Percentiles rank a stretch among this genome's conserved stretches.
Conservation (phyloP, 108 stramenopile species). For the Skeletonema marinoi region DNA sequence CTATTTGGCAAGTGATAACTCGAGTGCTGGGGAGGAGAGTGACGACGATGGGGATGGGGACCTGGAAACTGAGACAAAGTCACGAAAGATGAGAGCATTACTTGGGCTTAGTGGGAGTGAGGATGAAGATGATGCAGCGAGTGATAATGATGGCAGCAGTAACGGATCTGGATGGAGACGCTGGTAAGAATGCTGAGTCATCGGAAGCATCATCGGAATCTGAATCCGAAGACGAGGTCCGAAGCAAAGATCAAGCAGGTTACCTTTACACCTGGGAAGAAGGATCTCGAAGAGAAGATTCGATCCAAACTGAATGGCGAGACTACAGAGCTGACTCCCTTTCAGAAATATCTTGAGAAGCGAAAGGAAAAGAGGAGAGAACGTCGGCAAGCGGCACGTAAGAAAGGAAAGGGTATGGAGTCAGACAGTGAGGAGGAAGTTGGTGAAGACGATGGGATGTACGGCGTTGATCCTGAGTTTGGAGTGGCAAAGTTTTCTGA, state of each 20-base stretch:
- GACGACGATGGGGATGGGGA: slow-evolving; percentile 17
- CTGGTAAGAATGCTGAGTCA: slow-evolving; percentile 17
- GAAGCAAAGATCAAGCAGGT: slow-evolving; percentile 51
- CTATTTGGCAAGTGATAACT: slow-evolving; percentile 87
- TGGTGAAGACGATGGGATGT: slow-evolving; percentile 41
- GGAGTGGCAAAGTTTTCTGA: slow-evolving; percentile 46
- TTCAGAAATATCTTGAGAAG: slow-evolving; percentile 87
- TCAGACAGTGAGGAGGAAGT: slow-evolving; percentile 29
- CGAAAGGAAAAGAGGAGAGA: slow-evolving; percentile 83
- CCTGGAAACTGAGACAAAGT: slow-evolving; percentile 40
- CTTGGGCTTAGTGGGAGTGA: slow-evolving; percentile 58
- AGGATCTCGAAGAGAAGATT: slow-evolving; percentile 74
- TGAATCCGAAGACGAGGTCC: slow-evolving; percentile 51
- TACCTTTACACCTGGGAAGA: slow-evolving; percentile 69
- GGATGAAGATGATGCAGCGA: slow-evolving; percentile 44
- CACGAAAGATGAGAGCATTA: slow-evolving; percentile 48
- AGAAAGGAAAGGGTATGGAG: slow-evolving; percentile 29
- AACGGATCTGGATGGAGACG: slow-evolving; percentile 29
- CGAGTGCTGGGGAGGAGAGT: slow-evolving; percentile 63
- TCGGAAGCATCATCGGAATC: slow-evolving; percentile 15
- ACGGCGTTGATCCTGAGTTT: slow-evolving; percentile 49
- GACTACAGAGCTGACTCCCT: slow-evolving; percentile 71
- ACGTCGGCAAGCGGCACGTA: slow-evolving; percentile 56
- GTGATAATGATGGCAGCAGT: slow-evolving; percentile 5
- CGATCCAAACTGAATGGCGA: slow-evolving; percentile 62